Evolutionary conservation across 2,329 filamentous ascomycete genomes (phyloP).

Genomic region (Dothidotthia symphoricarpi): DNA sequence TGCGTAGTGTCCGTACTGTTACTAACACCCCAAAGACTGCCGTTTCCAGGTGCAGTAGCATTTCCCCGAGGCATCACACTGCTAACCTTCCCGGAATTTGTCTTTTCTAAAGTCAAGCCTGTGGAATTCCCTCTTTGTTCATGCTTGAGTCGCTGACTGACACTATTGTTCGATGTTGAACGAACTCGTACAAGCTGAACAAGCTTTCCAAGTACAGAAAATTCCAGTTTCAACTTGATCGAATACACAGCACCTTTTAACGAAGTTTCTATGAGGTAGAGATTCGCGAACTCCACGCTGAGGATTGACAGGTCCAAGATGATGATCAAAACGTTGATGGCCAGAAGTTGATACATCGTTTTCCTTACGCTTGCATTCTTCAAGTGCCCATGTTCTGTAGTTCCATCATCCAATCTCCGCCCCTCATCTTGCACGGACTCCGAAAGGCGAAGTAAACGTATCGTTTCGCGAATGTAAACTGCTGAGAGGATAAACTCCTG

Average conservation of each 20-base stretch:
- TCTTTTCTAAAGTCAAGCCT: constrained; percentile 20
- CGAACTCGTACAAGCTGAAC: constrained; percentile 37
- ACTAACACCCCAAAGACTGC: constrained; percentile 5
- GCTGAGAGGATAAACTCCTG: constrained; percentile 43
- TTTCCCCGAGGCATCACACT: constrained; percentile 2
- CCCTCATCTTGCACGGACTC: constrained; percentile 26
- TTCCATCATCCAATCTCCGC: constrained; percentile 34
- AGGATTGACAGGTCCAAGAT: constrained; percentile 32
- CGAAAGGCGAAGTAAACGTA: constrained; percentile 44
- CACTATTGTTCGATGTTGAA: constrained; percentile 19
- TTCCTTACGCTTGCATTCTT: constrained; percentile 22
- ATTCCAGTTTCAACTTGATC: constrained; percentile 56
- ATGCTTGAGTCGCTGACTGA: constrained; percentile 3
- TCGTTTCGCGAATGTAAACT: constrained; percentile 56
- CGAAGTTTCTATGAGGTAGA: constrained; percentile 38
- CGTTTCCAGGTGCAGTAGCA: constrained; percentile 4
- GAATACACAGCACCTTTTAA: constrained; percentile 47
- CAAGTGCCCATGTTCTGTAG: constrained; percentile 15
- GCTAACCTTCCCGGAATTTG: constrained; percentile 10
- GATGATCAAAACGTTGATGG: constrained; percentile 38
- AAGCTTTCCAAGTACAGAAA: constrained; percentile 53
- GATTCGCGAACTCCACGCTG: constrained; percentile 32
- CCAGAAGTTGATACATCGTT: constrained; percentile 37
- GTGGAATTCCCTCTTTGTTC: constrained; percentile 10
- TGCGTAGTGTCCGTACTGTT: constrained; percentile 2